Evolutionary conservation across 2,329 filamentous ascomycete species (phyloP).

Genomic region (Westerdykella ornata): DNA sequence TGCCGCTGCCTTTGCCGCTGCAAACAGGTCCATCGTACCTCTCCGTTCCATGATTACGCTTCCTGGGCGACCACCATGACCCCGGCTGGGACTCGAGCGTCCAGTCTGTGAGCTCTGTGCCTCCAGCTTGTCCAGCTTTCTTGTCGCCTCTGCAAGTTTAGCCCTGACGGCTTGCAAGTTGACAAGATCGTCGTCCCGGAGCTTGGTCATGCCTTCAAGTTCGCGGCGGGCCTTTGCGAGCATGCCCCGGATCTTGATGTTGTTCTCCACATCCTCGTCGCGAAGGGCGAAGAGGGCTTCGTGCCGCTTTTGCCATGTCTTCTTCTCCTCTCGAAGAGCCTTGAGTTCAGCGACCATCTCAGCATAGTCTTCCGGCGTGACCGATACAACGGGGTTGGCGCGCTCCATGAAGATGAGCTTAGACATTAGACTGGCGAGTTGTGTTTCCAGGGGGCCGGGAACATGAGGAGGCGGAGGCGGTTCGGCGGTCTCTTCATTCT

Average conservation of each 20-base stretch:
- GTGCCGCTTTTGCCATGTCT: slow-evolving; percentile 31
- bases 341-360: slow-evolving; percentile 27
- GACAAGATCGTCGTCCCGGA: slow-evolving; percentile 39
- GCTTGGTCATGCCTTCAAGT: slow-evolving; percentile 35
- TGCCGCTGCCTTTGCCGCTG: slow-evolving; percentile 38
- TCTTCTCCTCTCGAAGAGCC: slow-evolving; percentile 35
- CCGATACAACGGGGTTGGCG: slow-evolving; percentile 27
- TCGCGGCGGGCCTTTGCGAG: slow-evolving; percentile 38
- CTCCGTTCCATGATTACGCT: slow-evolving; percentile 31
- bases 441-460: slow-evolving; percentile 33
- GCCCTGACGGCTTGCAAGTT: slow-evolving; percentile 37
- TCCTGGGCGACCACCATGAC: slow-evolving; percentile 15
- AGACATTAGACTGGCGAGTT: slow-evolving; percentile 34
- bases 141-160: slow-evolving; percentile 38
- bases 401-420: slow-evolving; percentile 34
- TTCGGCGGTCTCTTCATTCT: slow-evolving; percentile 10
- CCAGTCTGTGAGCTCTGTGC: slow-evolving; percentile 11
- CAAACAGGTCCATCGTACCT: slow-evolving; percentile 38
- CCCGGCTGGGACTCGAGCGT: slow-evolving; percentile 20
- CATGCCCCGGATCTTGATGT: slow-evolving; percentile 38
- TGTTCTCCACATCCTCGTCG: slow-evolving; percentile 41
- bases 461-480: slow-evolving; percentile 17
- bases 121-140: slow-evolving; percentile 29
- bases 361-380: slow-evolving; percentile 36
- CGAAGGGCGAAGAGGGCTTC: slow-evolving; percentile 39